Base-by-base conservation (phyloP, 2,329 filamentous ascomycete species). In the Coniochaeta sp. region DNA sequence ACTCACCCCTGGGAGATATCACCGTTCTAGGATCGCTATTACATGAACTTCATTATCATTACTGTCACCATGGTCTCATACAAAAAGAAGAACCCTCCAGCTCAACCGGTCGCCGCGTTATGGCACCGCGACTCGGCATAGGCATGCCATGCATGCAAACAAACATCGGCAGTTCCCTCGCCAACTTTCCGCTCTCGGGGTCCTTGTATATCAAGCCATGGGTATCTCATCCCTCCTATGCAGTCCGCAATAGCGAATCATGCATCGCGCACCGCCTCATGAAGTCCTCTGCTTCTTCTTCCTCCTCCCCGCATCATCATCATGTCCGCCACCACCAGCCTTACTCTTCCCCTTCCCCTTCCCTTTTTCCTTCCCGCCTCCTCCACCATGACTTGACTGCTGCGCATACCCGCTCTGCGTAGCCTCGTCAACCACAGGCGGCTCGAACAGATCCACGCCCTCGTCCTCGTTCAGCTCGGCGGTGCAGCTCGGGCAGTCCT, bases 401-500 rank as follows among this genome's bases (percentile, higher is more conserved):
- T 3, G 8, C 38, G n/a, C 38, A n/a, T 33, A 33, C 8, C 14
- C 31, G n/a, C n/a, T n/a, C 31, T 33, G 31, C 33, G 33, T 38
- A n/a, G 33, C 18, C 38, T 42, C 3, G 10, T 42, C 38, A 12
- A 42, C 18, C 8, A 16, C 18, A 3, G 38, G 38, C 20, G 38
- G 38, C 18, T 42, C 38, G 10, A 42, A 42, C 20, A 48, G 24
- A 14, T 48, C 60, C 54, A 61, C 59, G 45, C 62, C 63, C 55
- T 65, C 73, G 46, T 75, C 64, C 9, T 69, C 71, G 53, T 73
- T 70, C 46, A 71, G 68, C 53, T 70, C 68, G 38, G 70, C 68
- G 45, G 64, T 57, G 52, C 74, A 77, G 13, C 61, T 55, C 46
- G 73, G 66, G 60, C 74, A 77, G 57, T 77, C 74, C 53, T 75